Evolutionary conservation across 2,329 filamentous ascomycete genomes (phyloP).

Genomic region (Lachnellula cervina): DNA sequence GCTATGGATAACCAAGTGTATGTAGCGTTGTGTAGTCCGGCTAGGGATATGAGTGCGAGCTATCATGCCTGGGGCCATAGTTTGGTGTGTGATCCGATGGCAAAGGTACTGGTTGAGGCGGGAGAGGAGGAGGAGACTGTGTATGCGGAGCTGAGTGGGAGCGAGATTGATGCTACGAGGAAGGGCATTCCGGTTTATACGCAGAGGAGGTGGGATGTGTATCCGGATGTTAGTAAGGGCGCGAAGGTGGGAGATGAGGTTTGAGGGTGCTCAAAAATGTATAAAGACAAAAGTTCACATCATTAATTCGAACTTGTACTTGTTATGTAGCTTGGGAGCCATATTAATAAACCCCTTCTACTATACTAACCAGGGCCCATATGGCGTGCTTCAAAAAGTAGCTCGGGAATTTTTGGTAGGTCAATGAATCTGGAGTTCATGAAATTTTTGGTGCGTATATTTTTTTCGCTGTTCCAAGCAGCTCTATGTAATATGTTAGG

Average conservation of each 20-base stretch:
- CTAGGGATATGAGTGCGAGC: constrained; percentile 67
- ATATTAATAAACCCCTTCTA: no score
- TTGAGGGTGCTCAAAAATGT: background rate
- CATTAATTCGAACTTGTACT: background rate
- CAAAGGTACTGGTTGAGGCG: constrained; percentile 71
- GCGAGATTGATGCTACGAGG: constrained; percentile 67
- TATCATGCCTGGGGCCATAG: constrained; percentile 95
- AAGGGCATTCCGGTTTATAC: constrained; percentile 77
- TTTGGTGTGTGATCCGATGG: constrained; percentile 82
- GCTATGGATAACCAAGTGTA: constrained; percentile 94
- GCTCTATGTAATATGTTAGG: background rate
- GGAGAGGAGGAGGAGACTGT: constrained; percentile 75
- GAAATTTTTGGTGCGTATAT: background rate
- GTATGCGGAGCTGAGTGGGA: constrained; percentile 63
- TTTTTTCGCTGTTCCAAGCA: background rate
- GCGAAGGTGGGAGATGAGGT: constrained; percentile 25
- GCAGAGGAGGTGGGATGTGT: constrained; percentile 92
- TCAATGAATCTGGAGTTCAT: background rate
- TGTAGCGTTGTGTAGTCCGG: constrained; percentile 87
- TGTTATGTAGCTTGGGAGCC: no score
- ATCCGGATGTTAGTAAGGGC: constrained; percentile 77
- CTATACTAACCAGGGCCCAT: no score
- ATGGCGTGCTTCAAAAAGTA: no score
- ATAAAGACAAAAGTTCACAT: background rate
- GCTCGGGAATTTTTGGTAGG: no score